These are phyloP conservation scores for Agastache rugosa DNA, from an alignment of 257 asterid species.

Conservation along the genomic window DNA sequence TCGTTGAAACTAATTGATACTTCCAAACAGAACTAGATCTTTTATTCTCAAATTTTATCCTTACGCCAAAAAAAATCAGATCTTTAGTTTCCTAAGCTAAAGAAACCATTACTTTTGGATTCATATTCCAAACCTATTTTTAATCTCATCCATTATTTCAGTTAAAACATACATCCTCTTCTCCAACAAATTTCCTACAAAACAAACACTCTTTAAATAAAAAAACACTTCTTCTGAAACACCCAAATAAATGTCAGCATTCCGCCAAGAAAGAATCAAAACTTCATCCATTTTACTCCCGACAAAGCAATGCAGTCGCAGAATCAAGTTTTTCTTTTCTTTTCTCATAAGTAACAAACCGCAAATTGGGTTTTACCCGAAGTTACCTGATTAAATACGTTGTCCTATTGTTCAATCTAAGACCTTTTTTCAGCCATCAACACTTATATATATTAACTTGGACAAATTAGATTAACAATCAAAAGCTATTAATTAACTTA, in stretches of 20 bases:
- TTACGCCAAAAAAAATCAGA: neutral
- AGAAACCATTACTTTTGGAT: neutral
- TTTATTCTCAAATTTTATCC: neutral
- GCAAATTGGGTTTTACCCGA: neutral
- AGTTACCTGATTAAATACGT: neutral
- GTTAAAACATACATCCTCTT: neutral
- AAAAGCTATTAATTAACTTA: neutral
- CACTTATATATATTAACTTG: neutral
- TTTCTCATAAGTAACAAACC: neutral
- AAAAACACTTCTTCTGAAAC: neutral
- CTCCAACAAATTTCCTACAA: neutral
- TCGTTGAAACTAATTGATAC: conserved; percentile 4
- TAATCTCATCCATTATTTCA: neutral
- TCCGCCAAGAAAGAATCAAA: neutral
- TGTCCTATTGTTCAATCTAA: neutral
- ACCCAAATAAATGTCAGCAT: neutral
- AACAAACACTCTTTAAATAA: neutral
- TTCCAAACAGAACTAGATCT: conserved; percentile 8
- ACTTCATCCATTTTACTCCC: neutral
- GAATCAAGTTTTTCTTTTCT: neutral
- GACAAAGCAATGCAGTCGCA: neutral
- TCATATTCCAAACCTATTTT: neutral
- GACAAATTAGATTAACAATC: neutral
- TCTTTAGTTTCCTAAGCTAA: neutral
- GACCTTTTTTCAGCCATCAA: neutral